Evolutionary conservation across 805 yeast genomes (phyloP), one percentile per base, ranked within the genome.

Genomic region (Zygosaccharomyces bisporus): DNA sequence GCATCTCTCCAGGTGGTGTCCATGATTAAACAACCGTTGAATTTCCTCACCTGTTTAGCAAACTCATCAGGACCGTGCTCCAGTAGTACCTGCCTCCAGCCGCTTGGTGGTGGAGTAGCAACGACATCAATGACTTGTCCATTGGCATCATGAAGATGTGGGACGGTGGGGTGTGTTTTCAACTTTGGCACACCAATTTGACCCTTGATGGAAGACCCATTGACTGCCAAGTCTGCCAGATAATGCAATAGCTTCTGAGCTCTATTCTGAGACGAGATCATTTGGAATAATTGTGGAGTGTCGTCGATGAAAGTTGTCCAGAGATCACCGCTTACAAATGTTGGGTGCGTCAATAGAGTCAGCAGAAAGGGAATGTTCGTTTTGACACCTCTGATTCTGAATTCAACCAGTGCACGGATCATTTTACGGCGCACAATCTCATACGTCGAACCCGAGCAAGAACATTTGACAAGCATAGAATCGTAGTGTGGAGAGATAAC

Each of bases 1-100:
- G 99, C 99, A 70, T 93, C 99, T 81, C 99, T 88, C 99, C 99
- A 93, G 7, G 99, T 93, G 44, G 99, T 93, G 68, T 93, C 99
- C 87, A 95, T 93, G 59, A 93, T 71, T 67, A 93, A 74, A 54
- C 95, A 83, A 60, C 99, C 99, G 43, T 86, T 72, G 70, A 80
- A 81, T 13, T 71, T 67, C 66, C 97, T 81, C 47, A 93, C 95
- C 59, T 86, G 83, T 70, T 82, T 76, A 56, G 97, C 96, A 63
- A 93, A 93, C 24, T 73, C 86, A 43, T 77, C 93, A 23, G 99
- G 95, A 45, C 99, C 99, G 56, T 83, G 74, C 56, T 79, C 80
- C 49, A 91, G 70, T 46, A 93, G 73, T 18, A 88, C 81, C 59
- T 90, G 83, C 75, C 98, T 84, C 95, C 96, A 91, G 41, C 99